Base-by-base conservation (phyloP, 768 basidiomycete species). In the Vararia minispora region DNA sequence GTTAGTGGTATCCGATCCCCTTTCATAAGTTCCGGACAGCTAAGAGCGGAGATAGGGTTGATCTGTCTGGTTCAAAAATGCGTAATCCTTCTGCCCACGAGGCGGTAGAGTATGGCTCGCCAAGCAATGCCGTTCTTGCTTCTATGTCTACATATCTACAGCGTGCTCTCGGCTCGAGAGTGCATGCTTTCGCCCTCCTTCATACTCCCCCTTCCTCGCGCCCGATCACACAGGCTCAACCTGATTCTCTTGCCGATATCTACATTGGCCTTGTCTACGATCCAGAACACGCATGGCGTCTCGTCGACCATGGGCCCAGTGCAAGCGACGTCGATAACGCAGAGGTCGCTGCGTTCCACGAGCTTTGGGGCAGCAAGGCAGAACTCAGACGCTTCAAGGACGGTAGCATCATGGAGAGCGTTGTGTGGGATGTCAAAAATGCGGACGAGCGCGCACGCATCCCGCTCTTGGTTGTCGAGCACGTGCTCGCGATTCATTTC, bases 361-460 rank as follows among this genome's bases (percentile, higher is more conserved):
- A 75, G 5, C 64, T 98, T 47, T 99, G 95, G 95, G 94, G 92
- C 0, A 64, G 73, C 27, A 94, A 90, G 57, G 79, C 91, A 0
- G 94, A 98, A 53, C 64, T 97, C 13, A 72, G 95, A 5, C 74
- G 92, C 27, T 99, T 99, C 68, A 92, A 97, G 58, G 92, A 99
- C 50, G 94, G 94, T 1, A 72, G 81, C 13, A 97, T 98, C 44
- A 53, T 72, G 5, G 90, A 97, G 58, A 88, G 84, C 48, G 89
- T 97, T n/a, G 91, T 98, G 3, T 99, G 95, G 95, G 83, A 95
- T 14, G 75, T 88, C 6, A 71, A 74, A 43, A 80, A 74, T 3
- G 68, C 72, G 0, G 89, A 94, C 36, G 87, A 90, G 43, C 78
- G 87, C 20, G 66, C 76, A 0, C 72, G 79, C 44, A 76, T 98